Base-by-base conservation (phyloP, 805 yeast species). In the Lipomyces anomalus region DNA sequence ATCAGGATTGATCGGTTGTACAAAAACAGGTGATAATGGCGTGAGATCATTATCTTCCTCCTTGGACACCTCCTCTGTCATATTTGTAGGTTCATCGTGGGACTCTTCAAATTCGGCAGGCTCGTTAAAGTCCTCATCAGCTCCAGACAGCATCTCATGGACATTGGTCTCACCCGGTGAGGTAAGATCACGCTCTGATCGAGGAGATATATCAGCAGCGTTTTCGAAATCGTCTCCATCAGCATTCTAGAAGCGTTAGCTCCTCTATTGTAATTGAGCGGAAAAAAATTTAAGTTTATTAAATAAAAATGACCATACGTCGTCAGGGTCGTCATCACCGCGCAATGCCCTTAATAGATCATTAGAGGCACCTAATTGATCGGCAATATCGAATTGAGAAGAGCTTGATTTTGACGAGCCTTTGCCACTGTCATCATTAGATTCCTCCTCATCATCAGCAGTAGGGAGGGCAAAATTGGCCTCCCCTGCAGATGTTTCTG, bases 161-260 rank as follows among this genome's bases (percentile, higher is more conserved):
- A 16, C 17, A 4, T 24, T 24, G 13, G 36, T 5, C 9, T 23
- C 35, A 4, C 16, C 30, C 9, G 41, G 28, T 6, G 44, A 38
- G 6, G 51, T 44, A 21, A 38, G 21, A 9, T 43, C 51, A 23
- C 41, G 51, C 6, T 47, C 51, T 2, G 51, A 35, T 17, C 35
- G 20, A 5, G 39, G 44, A 3, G 52, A 20, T 6, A 37, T 17
- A 18, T 44, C 42, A 11, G 23, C 20, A 9, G 48, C 52, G 22
- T 48, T 50, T 32, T 48, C 47, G 28, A 42, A 46, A 16, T 48
- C 52, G 23, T 36, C 44, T 28, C 17, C 35, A 6, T 44, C 52
- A 17, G 48, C 18, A 23, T 22, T 24, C 48, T 47, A 18, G 13
- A 28, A 28, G 16, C 32, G 13, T 28, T 28, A 13, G 13, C 13